Evolutionary conservation across 73 alveolate genomes (phyloP), one percentile per base, ranked within the genome.

Genomic region (Tetrahymena borealis): DNA sequence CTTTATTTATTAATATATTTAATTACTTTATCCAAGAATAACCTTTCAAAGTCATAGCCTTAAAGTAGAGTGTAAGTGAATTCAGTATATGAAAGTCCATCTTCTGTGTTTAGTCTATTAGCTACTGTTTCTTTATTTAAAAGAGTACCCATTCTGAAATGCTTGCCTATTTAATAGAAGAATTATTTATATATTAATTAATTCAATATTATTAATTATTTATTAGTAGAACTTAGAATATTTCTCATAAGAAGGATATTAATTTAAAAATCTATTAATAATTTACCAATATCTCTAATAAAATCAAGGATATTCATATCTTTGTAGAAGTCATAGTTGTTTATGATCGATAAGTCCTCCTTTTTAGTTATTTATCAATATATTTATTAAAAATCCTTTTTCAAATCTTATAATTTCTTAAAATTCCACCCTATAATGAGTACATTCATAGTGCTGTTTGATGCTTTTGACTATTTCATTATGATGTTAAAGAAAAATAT

Each of bases 31-130:
- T 60, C 85, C 28, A 60, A 60, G 28, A 60, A 60, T n/a, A 60
- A 60, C 10, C 16, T 60, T 38, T 77, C 93, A 90, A 94, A 94
- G 33, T 94, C 96, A 38, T 93, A 94, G 39, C 96, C 93, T 37
- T 94, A 79, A 32, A 94, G 40, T 20, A 93, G 32, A 13, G 95
- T 90, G 85, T 94, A 94, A 24, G 96, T 93, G 78, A 94, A 94
- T 38, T 95, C 97, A 31, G 96, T 94, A 10, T 90, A 90, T 13
- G 94, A 32, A 31, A 94, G 33, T 1, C 96, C 95, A 32, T 94
- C 94, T 38, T 90, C 43, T 33, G 91, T 39, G 7, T 94, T 90
- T 37, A 33, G 35, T 38, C 91, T 39, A 38, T 78, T 39, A 13
- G 78, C 40, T 13, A 91, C 37, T 33, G 40, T 32, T 11, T 78